Base-by-base conservation (phyloP, 1,284 basidiomycete genomes). In the Ganoderma lucidum region DNA sequence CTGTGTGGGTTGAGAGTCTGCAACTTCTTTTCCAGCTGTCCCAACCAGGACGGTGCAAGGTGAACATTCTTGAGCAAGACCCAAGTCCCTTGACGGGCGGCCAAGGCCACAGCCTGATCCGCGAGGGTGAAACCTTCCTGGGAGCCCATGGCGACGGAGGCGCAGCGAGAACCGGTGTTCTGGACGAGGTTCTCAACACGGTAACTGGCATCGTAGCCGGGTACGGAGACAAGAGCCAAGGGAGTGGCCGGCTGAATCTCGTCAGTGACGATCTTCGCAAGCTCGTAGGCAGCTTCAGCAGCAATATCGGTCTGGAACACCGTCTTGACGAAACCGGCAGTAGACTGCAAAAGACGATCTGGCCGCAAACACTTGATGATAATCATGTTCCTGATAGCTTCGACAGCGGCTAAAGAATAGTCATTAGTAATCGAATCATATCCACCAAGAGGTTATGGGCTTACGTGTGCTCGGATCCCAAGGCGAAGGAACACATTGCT, bases 161-260 rank as follows among this genome's bases (percentile, higher is more conserved):
- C 85, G 70, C 95, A 97, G 39, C 90, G 90, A 51, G 88, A 85
- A 32, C 91, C 90, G 14, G 90, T 90, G 60, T 90, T 89, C 77
- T 92, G 90, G 73, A 96, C 91, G 51, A 98, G 87, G 74, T 93
- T 94, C 76, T 98, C 97, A 41, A 98, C 94, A 64, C 94, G 90
- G 80, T 97, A 98, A 79, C 96, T 96, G 12, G 97, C 97, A 79
- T 99, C 97, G 78, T 98, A 97, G n/a, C 97, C 97, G 0, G 95
- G 90, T 3, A 98, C 95, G 8, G 96, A 98, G 44, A 96, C 91
- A 63, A 99, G 83, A 12, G 95, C 93, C n/a, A 98, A 82, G 0
- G 97, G 96, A 1, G 94, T 96, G 1, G 88, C 86, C 1, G 96
- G 87, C 14, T 88, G 87, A 44, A 96, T 88, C 78, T 98, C 94